These are phyloP conservation scores for Suillus variegatus DNA, from an alignment of 768 basidiomycete species.

Conservation along the genomic window DNA sequence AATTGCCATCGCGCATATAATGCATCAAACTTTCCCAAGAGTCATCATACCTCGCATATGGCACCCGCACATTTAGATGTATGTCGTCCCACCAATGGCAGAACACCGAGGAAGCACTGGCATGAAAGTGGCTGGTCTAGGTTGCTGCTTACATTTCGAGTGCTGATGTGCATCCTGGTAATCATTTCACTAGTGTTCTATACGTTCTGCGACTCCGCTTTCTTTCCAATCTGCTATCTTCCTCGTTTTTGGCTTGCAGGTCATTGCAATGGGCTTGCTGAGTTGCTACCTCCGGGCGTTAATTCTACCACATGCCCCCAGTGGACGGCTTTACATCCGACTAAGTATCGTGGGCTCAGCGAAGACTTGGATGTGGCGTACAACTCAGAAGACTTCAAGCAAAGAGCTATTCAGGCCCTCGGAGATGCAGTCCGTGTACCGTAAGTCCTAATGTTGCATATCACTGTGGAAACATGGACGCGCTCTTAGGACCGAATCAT, in stretches of 20 bases:
- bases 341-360: conserved; percentile 28
- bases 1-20: background rate
- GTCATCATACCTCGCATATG: background rate
- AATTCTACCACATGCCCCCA: conserved; percentile 32
- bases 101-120: background rate
- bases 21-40: background rate
- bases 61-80: background rate
- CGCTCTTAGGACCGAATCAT: conserved; percentile 43
- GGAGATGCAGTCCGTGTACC: conserved; percentile 38
- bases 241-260: background rate
- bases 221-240: background rate
- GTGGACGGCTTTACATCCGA: conserved; percentile 27
- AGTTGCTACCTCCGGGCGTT: background rate
- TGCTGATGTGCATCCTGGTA: background rate
- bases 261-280: background rate
- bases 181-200: conserved; percentile 1
- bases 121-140: background rate
- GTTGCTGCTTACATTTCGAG: background rate
- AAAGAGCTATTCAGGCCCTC: conserved; percentile 29
- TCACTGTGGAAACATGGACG: background rate
- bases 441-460: conserved; percentile 21
- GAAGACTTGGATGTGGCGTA: conserved; percentile 28
- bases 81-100: background rate
- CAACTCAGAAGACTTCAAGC: conserved; percentile 34
- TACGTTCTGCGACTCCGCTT: background rate